Base-by-base conservation (phyloP, 331 rosid genomes). In the Telfairia occidentalis region DNA sequence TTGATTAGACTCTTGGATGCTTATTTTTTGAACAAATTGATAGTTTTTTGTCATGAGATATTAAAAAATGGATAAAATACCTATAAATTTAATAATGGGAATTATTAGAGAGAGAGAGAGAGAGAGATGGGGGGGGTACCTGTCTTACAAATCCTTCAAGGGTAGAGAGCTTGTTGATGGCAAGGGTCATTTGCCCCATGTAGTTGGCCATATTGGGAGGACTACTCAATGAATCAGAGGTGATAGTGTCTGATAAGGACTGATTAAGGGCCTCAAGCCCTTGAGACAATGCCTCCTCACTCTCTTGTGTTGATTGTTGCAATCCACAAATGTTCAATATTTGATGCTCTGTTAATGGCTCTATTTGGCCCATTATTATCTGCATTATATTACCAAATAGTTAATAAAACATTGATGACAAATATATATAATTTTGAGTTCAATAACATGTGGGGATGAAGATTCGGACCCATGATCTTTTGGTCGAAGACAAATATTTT, bases 131-230 rank as follows among this genome's bases (percentile, higher is more conserved):
- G 3, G 3, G 5, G 42, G 55, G 77, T 85, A 95, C 99, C 99
- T 95, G 97, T 86, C 90, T 83, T 8, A 92, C 90, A 77, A 95
- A 88, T 73, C 84, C 89, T 86, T 95, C 97, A 18, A 92, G 84
- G 57, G 90, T 82, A 24, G 96, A 86, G 82, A 95, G 93, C 82
- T 95, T 95, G 88, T 82, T 90, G 79, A 95, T 87, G 82, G 99
- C 99, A 9, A 90, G 9, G 11, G 97, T 91, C 99, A 95, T 92
- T 26, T 95, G 99, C n/a, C 96, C 96, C 99, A 92, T 95, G 81
- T 92, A 95, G 83, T 90, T 95, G 29, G 90, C 82, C 97, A 95
- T 86, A 77, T 90, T 92, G 10, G 90, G 92, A 76, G 97, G 89
- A 78, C 78, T 76, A 76, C 85, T 88, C 80, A 95, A 80, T 18